Percentiles rank a stretch among this genome's conserved stretches.
These are phyloP conservation scores for Malus fusca DNA, from an alignment of 306 rosid species.

Conservation along the genomic window DNA sequence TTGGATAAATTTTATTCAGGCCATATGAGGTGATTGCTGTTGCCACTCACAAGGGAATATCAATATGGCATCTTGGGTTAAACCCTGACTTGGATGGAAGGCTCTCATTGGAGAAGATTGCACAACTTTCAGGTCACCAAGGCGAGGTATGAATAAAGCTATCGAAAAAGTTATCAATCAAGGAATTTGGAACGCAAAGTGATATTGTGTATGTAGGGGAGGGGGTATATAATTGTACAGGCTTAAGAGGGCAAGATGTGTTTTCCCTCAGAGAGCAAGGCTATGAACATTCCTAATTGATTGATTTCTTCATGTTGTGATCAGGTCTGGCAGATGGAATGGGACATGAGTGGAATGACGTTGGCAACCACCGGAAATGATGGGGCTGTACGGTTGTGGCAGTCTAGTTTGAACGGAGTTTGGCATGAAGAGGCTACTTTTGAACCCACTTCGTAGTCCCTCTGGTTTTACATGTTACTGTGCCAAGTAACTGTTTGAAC, in stretches of 20 bases:
- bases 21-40: constrained; percentile 72
- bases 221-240: not conserved
- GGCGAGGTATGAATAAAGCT: constrained; percentile 50
- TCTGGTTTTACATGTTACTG: not conserved
- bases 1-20: constrained; percentile 36
- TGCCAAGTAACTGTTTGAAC: not conserved
- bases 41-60: constrained; percentile 64
- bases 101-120: constrained; percentile 66
- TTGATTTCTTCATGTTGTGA: constrained; percentile 3
- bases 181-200: not conserved
- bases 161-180: not conserved
- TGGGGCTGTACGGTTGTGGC: constrained; percentile 78
- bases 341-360: constrained; percentile 99
- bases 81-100: constrained; percentile 66
- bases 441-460: constrained; percentile 54
- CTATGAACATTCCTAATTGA: not conserved
- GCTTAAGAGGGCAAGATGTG: not conserved
- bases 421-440: constrained; percentile 90
- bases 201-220: not conserved
- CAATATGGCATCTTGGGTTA: constrained; percentile 83
- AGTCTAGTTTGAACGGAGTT: constrained; percentile 69
- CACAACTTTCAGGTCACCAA: constrained; percentile 55
- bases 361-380: constrained; percentile 81
- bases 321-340: constrained; percentile 94
- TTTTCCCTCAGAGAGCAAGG: not conserved